phyloP scores from a whole-genome alignment of 1,284 basidiomycete species.

The Cryptococcus sp. region DNA sequence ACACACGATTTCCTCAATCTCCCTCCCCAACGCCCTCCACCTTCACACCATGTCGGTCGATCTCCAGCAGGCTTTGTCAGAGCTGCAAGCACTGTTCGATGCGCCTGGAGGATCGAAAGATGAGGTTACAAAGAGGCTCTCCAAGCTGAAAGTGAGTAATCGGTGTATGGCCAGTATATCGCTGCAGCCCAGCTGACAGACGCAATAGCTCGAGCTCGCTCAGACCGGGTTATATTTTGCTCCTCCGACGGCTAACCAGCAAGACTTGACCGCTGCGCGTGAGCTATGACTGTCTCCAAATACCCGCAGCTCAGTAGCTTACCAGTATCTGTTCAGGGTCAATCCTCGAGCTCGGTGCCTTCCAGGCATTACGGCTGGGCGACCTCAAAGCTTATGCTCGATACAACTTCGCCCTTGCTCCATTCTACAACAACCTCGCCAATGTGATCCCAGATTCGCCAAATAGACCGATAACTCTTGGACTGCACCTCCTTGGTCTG shows the following conservation, averaged over 20 bases:
- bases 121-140: constrained; percentile 35
- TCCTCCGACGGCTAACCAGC: constrained; percentile 39
- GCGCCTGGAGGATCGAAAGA: constrained; percentile 27
- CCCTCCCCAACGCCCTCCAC: constrained; percentile 16
- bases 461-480: constrained; percentile 84
- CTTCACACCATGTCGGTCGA: constrained; percentile 40
- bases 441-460: constrained; percentile 75
- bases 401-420: constrained; percentile 88
- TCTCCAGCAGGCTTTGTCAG: constrained; percentile 42
- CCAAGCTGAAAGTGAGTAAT: constrained; percentile 45
- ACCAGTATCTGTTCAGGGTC: constrained; percentile 64
- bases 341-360: constrained; percentile 92
- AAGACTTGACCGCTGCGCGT: constrained; percentile 52
- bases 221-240: constrained; percentile 53
- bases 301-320: neutral
- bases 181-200: neutral
- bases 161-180: neutral
- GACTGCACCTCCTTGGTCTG: constrained; percentile 89
- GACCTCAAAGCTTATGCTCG: constrained; percentile 92
- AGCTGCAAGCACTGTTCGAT: constrained; percentile 43
- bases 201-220: constrained; percentile 48
- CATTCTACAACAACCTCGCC: constrained; percentile 87
- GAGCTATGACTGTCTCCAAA: constrained; percentile 16
- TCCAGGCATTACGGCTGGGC: constrained; percentile 83
- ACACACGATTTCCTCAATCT: constrained; percentile 12